A percentile compares a stretch with the other conserved stretches of the same genome.
phyloP scores from a whole-genome alignment of 768 basidiomycete species.

The Leccinum longicurvipes region DNA sequence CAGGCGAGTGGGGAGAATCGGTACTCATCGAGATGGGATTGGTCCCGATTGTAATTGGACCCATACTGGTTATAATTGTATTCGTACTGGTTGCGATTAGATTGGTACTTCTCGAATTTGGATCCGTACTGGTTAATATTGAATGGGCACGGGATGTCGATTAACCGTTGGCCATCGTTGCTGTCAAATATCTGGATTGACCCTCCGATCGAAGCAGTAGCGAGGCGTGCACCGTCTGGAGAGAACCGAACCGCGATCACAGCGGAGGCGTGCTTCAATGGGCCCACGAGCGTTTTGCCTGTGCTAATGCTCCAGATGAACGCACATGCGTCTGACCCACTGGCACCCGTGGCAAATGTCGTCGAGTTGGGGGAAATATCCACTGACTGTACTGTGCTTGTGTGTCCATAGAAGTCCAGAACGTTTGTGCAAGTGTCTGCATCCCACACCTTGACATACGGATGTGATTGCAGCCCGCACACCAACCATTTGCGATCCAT shows the following conservation, averaged over 20 bases:
- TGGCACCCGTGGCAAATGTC: background rate
- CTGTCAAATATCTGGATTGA: background rate
- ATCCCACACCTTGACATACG: background rate
- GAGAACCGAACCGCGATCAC: background rate
- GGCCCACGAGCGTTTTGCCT: background rate
- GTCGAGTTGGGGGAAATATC: background rate
- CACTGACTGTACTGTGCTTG: fast-evolving
- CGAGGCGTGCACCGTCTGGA: background rate
- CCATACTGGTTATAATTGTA: too few relatives aligned
- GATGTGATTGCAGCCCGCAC: background rate
- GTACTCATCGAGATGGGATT: too few relatives aligned
- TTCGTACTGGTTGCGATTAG: too few relatives aligned
- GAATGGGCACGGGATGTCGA: background rate
- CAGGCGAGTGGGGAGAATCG: background rate
- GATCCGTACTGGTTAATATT: too few relatives aligned
- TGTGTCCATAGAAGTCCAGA: background rate
- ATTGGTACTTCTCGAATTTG: too few relatives aligned
- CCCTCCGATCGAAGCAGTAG: background rate
- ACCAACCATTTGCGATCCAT: background rate
- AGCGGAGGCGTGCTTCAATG: background rate
- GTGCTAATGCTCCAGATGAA: background rate
- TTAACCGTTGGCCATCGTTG: background rate
- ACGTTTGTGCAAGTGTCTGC: background rate
- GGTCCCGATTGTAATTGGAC: too few relatives aligned
- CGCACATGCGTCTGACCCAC: background rate